phyloP scores from a whole-genome alignment of 306 rosid species.

The Cyclanthera cordifolia region DNA sequence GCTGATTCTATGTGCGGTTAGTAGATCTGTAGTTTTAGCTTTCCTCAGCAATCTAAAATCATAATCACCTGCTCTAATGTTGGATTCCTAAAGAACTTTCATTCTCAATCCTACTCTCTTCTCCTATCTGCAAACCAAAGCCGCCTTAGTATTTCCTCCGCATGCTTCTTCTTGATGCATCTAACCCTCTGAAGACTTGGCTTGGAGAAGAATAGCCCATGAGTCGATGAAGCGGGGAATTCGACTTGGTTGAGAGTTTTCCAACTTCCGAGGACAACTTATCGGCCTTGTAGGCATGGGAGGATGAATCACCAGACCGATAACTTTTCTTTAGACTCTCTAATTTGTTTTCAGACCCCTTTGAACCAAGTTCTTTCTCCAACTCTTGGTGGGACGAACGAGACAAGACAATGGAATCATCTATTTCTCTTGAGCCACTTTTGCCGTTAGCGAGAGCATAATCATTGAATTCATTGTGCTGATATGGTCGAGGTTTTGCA shows the following conservation, averaged over 20 bases:
- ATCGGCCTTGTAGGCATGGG: constrained; percentile 17
- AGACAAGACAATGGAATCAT: constrained; percentile 25
- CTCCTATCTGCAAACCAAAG: neutral
- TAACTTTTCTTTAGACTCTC: constrained; percentile 13
- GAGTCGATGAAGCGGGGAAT: constrained; percentile 63
- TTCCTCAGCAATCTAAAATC: neutral
- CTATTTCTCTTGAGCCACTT: constrained; percentile 52
- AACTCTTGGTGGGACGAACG: constrained; percentile 22
- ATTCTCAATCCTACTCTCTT: neutral
- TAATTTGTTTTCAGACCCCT: constrained; percentile 22
- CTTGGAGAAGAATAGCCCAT: constrained; percentile 82
- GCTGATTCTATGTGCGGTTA: neutral
- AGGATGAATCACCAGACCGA: constrained; percentile 16
- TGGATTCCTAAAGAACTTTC: neutral
- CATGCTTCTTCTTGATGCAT: constrained; percentile 19
- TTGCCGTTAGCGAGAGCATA: constrained; percentile 32
- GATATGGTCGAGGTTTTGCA: constrained; percentile 37
- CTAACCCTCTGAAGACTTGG: constrained; percentile 40
- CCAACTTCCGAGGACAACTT: constrained; percentile 29
- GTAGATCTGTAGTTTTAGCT: neutral
- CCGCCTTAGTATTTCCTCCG: constrained; percentile 13
- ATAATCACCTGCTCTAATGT: neutral
- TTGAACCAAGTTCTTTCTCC: constrained; percentile 23
- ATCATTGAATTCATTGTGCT: constrained; percentile 19
- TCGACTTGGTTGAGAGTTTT: constrained; percentile 20